phyloP scores from a whole-genome alignment of 805 yeast genomes.

The Torulaspora maleeae region DNA sequence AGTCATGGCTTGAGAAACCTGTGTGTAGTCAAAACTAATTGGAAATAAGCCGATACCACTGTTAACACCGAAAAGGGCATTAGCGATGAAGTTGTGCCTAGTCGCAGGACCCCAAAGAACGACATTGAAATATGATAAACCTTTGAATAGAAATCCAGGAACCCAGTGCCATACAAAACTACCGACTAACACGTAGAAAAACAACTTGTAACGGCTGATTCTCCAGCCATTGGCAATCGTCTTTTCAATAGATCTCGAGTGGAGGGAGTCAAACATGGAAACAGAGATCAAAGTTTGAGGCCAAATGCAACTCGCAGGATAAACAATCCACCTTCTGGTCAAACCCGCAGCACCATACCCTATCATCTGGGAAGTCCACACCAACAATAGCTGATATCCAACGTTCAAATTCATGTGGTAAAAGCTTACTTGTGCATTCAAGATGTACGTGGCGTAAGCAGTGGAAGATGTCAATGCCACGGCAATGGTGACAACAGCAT shows the following conservation, averaged over 20 bases:
- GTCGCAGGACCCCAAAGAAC: slow-evolving; percentile 36
- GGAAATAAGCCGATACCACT: slow-evolving; percentile 55
- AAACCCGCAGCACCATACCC: slow-evolving; percentile 67
- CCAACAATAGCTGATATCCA: slow-evolving; percentile 48
- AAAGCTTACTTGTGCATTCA: slow-evolving; percentile 46
- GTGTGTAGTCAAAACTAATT: slow-evolving; percentile 55
- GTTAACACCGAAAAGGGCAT: slow-evolving; percentile 57
- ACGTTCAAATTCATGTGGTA: slow-evolving; percentile 42
- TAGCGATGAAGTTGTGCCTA: slow-evolving; percentile 49
- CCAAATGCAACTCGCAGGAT: slow-evolving; percentile 61
- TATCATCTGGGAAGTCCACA: slow-evolving; percentile 55
- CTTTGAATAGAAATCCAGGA: slow-evolving; percentile 61
- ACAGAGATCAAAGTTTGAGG: slow-evolving; percentile 56
- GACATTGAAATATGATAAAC: slow-evolving; percentile 53
- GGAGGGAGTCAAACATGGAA: slow-evolving; percentile 52
- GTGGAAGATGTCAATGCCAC: slow-evolving; percentile 41
- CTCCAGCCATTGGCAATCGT: slow-evolving; percentile 56
- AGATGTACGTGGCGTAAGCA: slow-evolving; percentile 55
- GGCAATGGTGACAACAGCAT: slow-evolving; percentile 46
- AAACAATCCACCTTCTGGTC: slow-evolving; percentile 52
- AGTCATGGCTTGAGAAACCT: slow-evolving; percentile 44
- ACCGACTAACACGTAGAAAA: slow-evolving; percentile 39
- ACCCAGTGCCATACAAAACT: slow-evolving; percentile 59
- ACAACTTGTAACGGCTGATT: slow-evolving; percentile 47
- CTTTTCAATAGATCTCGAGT: slow-evolving; percentile 37